A percentile compares a stretch with the other conserved stretches of the same genome.
These are phyloP conservation scores for Dillenia suffruticosa DNA, from an alignment of 164 flowering plant genomes.

Conservation along the genomic window DNA sequence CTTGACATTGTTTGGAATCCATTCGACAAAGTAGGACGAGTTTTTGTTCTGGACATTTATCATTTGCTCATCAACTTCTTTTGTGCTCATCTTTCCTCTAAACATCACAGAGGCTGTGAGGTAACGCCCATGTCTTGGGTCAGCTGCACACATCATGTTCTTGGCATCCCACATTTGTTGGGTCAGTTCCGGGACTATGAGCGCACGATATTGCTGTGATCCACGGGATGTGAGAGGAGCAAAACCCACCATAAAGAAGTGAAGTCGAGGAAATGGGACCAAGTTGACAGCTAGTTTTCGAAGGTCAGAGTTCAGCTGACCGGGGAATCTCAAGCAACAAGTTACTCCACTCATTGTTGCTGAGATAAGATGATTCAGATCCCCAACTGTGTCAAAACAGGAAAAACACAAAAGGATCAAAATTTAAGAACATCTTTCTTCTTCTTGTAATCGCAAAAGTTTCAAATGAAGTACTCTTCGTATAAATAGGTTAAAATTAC, in stretches of 20 bases:
- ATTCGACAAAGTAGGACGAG: constrained; percentile 12
- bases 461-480: no score
- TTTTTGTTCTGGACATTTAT: constrained; percentile 11
- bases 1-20: constrained; percentile 5
- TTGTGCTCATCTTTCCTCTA: background rate
- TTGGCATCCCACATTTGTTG: no score
- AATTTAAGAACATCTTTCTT: no score
- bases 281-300: background rate
- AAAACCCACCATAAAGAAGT: background rate
- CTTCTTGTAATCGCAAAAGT: no score
- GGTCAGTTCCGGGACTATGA: no score
- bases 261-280: constrained; percentile 5
- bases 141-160: no score
- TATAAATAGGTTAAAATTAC: no score
- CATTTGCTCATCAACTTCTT: no score
- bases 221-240: no score
- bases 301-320: background rate
- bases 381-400: background rate
- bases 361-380: no score
- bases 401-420: no score
- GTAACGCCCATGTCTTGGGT: background rate
- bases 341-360: background rate
- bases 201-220: no score
- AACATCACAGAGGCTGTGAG: constrained; percentile 7
- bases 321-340: background rate